Evolutionary conservation across 2,329 filamentous ascomycete genomes (phyloP).

Genomic region (Didymella exigua): DNA sequence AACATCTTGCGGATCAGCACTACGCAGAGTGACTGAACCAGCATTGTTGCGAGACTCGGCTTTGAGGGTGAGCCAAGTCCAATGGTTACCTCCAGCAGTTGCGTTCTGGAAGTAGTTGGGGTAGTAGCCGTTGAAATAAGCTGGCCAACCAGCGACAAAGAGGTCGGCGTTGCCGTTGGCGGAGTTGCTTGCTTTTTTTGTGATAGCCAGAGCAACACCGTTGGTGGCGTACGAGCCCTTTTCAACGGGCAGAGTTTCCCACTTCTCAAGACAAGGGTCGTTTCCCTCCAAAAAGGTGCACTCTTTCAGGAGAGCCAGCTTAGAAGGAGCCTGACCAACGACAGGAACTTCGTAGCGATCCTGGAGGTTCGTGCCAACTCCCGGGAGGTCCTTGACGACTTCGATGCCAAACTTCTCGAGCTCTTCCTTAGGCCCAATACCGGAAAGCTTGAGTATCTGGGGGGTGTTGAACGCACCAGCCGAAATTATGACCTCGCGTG

Average conservation of each 20-base stretch:
- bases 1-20: conserved; percentile 64
- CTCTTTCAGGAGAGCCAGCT: conserved; percentile 44
- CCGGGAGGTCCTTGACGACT: conserved; percentile 59
- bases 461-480: conserved; percentile 66
- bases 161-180: conserved; percentile 57
- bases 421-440: conserved; percentile 61
- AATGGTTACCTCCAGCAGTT: conserved; percentile 52
- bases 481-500: conserved; percentile 35
- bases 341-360: conserved; percentile 62
- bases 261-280: conserved; percentile 55
- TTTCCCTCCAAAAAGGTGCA: conserved; percentile 47
- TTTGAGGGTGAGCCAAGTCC: conserved; percentile 61
- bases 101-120: conserved; percentile 58
- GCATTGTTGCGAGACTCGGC: conserved; percentile 65
- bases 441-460: conserved; percentile 67
- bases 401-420: conserved; percentile 59
- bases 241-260: conserved; percentile 43
- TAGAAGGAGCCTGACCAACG: conserved; percentile 50
- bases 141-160: conserved; percentile 60
- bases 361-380: conserved; percentile 67
- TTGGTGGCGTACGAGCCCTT: conserved; percentile 57
- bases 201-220: conserved; percentile 58
- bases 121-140: conserved; percentile 60
- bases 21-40: conserved; percentile 66
- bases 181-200: conserved; percentile 45